These are phyloP conservation scores for Kodamaea leandrae DNA, from an alignment of 805 yeast species.

Conservation along the genomic window DNA sequence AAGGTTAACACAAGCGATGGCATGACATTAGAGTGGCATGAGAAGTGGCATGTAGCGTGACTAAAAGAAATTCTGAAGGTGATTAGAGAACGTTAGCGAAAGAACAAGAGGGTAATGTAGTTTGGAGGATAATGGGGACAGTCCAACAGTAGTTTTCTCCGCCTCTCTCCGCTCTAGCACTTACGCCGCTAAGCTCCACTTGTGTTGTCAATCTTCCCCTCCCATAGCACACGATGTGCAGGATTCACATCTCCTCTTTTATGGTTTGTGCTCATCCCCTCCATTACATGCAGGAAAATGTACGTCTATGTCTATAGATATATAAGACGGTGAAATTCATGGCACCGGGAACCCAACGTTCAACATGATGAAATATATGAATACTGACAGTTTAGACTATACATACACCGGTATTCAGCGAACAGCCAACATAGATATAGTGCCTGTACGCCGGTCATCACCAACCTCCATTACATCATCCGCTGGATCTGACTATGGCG, in stretches of 20 bases:
- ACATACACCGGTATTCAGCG: background rate
- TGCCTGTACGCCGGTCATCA: conserved; percentile 6
- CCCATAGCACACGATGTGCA: background rate
- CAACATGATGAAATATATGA: background rate
- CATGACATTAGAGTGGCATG: background rate
- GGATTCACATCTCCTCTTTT: conserved; percentile 6
- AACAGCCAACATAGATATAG: conserved; percentile 6
- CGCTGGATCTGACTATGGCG: conserved; percentile 17
- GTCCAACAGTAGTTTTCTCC: no score
- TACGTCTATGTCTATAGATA: background rate
- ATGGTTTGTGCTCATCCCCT: conserved; percentile 8
- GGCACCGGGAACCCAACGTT: conserved; percentile 1
- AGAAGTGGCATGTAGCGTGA: background rate
- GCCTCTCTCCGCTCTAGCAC: background rate
- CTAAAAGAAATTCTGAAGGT: background rate
- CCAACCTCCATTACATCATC: conserved; percentile 13
- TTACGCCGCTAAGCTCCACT: background rate
- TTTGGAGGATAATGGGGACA: background rate
- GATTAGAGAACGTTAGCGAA: background rate
- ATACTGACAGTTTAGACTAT: background rate
- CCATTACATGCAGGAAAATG: conserved; percentile 1
- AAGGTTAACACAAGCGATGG: background rate
- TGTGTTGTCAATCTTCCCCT: conserved; percentile 1
- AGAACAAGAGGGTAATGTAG: background rate
- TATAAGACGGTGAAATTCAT: conserved; percentile 4